Evolutionary conservation across 495 filamentous ascomycete species (phyloP), one percentile per base, ranked within the genome.

Genomic region (Ramalina intermedia): DNA sequence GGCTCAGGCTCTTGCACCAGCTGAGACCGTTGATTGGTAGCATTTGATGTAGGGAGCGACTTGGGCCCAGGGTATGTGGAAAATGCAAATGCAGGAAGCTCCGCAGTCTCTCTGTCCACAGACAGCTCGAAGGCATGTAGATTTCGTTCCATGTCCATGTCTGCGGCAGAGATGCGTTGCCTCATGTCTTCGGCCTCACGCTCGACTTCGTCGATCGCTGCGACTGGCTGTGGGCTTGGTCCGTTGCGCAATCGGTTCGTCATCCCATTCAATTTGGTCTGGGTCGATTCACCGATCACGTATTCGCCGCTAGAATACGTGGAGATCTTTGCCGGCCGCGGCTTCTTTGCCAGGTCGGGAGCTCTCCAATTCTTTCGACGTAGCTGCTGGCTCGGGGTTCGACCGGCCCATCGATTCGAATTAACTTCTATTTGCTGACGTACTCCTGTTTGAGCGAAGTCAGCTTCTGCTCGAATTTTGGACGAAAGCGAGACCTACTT

Each of bases 371-470:
- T 17, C 23, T 51, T 43, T 4, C 33, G 48, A 37, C 26, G 37
- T 23, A 38, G 14, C 23, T 36, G 43, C 38, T 47, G 48, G 18
- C 37, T 51, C 4, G 38, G 37, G 12, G 37, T 43, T 11, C 52
- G 42, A 14, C 46, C 33, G 20, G 44, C 43, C 52, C 44, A 55
- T 41, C 41, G 37, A 24, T 36, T 40, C n/a, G 37, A 43, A 9
- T 47, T 42, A 9, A 24, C 1, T 0, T 33, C n/a, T 4, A 33
- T 9, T 20, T 44, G n/a, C 33, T 47, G 43, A 6, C 42, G 43
- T 13, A 39, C 43, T 27, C 18, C 44, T 55, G 33, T 18, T 23
- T 20, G 13, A 8, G 46, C 23, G 29, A 6, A 20, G 6, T 45
- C 8, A 33, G 23, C 12, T n/a, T 33, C 7, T 11, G 12, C 2